phyloP scores from a whole-genome alignment of 23 red algal species.

The Agarophyton chilense region DNA sequence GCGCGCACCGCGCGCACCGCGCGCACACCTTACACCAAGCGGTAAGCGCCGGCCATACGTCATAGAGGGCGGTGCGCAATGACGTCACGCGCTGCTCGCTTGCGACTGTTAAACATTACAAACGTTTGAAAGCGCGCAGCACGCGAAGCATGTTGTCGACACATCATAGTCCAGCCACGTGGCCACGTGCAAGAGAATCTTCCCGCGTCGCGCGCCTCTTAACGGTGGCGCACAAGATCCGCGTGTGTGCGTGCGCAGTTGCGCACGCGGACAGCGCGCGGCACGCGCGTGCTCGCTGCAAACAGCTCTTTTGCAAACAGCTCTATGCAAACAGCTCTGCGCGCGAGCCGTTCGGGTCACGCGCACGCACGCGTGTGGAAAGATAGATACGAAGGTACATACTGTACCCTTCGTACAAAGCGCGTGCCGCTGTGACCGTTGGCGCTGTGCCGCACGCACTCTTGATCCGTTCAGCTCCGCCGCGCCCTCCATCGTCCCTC shows the following conservation, averaged over 20 bases:
- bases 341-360: too few relatives aligned
- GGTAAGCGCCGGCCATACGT: background rate
- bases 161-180: background rate
- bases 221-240: too few relatives aligned
- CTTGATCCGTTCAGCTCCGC: slow-evolving; percentile 21
- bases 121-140: slow-evolving; percentile 6
- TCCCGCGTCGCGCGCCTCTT: background rate
- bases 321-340: too few relatives aligned
- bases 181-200: too few relatives aligned
- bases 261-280: background rate
- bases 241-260: too few relatives aligned
- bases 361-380: too few relatives aligned
- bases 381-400: too few relatives aligned
- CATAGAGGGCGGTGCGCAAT: background rate
- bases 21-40: background rate
- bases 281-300: background rate
- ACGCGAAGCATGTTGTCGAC: background rate
- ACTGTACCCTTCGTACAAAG: too few relatives aligned
- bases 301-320: background rate
- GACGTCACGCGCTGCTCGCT: background rate
- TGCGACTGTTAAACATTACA: background rate
- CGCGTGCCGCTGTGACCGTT: too few relatives aligned
- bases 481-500: slow-evolving; percentile 24
- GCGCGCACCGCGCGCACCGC: too few relatives aligned
- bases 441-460: background rate